Evolutionary conservation across 306 rosid genomes (phyloP).

Genomic region (Erythrophleum fordii): DNA sequence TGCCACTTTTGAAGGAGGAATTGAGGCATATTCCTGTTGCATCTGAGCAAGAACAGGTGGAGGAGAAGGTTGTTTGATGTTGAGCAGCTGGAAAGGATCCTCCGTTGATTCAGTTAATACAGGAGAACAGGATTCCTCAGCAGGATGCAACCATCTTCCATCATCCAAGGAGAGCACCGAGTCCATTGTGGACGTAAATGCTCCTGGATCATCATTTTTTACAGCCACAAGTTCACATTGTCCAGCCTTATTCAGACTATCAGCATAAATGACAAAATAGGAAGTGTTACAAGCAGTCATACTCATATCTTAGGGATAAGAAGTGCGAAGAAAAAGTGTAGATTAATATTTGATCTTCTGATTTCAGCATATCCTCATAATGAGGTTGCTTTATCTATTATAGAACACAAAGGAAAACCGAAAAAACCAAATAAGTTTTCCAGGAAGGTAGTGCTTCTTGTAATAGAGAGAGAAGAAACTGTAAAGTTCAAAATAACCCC

Average conservation of each 20-base stretch:
- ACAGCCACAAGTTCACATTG: conserved; percentile 64
- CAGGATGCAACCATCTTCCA: conserved; percentile 67
- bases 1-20: conserved; percentile 92
- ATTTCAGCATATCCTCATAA: conserved; percentile 19
- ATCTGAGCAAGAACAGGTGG: conserved; percentile 92
- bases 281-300: conserved; percentile 43
- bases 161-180: conserved; percentile 85
- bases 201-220: conserved; percentile 60
- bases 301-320: conserved; percentile 24
- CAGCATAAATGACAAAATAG: conserved; percentile 42
- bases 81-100: conserved; percentile 60
- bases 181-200: conserved; percentile 66
- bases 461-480: conserved; percentile 21
- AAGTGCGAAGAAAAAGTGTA: conserved; percentile 21
- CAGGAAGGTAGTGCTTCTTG: not conserved
- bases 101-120: conserved; percentile 60
- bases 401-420: not conserved
- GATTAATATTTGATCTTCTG: not conserved
- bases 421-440: not conserved
- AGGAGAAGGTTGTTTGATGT: conserved; percentile 79
- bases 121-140: conserved; percentile 56
- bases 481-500: conserved; percentile 13
- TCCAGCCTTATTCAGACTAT: conserved; percentile 70
- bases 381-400: conserved; percentile 23
- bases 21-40: conserved; percentile 53